Percentiles rank a stretch among this genome's conserved stretches.
These are phyloP conservation scores for Taphrina communis DNA, from an alignment of 1,139 yeast genomes.

Conservation along the genomic window DNA sequence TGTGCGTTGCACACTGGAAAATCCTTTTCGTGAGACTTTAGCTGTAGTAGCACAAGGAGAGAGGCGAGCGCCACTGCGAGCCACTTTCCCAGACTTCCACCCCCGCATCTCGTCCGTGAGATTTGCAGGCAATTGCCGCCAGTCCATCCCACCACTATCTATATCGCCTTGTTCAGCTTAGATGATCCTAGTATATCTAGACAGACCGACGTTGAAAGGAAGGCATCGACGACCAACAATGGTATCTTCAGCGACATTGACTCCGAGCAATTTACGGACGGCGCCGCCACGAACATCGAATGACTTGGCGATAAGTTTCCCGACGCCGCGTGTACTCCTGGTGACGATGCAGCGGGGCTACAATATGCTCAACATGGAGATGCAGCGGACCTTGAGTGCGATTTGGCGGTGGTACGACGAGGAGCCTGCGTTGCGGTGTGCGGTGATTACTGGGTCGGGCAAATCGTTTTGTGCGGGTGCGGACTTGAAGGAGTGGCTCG, in stretches of 20 bases:
- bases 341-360: conserved; percentile 39
- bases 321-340: conserved; percentile 29
- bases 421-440: conserved; percentile 48
- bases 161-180: no score
- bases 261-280: neutral
- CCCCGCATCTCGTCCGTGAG: neutral
- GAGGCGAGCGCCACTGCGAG: neutral
- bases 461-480: conserved; percentile 51
- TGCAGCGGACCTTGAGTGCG: conserved; percentile 37
- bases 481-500: conserved; percentile 49
- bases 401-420: conserved; percentile 48
- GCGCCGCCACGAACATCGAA: neutral
- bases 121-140: neutral
- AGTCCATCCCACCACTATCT: no score
- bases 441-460: conserved; percentile 51
- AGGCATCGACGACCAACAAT: no score
- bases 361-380: conserved; percentile 41
- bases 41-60: no score
- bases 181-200: no score
- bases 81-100: neutral
- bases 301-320: conserved; percentile 26
- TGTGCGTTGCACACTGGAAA: no score
- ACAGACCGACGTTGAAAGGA: no score
- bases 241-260: no score
- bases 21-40: no score